Base-by-base conservation (phyloP, 331 rosid species). In the Prunus yedoensis region DNA sequence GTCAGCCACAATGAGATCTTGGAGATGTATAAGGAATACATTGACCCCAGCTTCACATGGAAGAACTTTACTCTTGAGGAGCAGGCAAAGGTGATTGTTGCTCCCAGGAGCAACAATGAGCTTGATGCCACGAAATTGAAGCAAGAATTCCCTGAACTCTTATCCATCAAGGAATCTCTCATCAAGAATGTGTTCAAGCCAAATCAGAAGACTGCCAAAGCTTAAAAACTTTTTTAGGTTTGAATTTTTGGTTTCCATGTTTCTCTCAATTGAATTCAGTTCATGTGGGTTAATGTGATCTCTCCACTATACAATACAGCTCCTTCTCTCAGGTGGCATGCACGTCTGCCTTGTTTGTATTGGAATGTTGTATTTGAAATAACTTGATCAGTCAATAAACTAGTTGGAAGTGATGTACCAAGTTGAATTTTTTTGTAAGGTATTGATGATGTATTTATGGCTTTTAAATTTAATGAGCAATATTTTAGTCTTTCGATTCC, bases 1-100 rank as follows among this genome's bases (percentile, higher is more conserved):
- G 97, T 93, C 8, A 90, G 96, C 89, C 97, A 93, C 91, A 93
- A 93, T 15, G 96, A 90, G 85, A 89, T 93, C 68, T 79, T 93
- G 66, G 85, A 93, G 73, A 86, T 93, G 97, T 93, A 93, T 70
- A 85, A 35, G 69, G 86, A 90, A 3, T 87, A 86, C 68, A 70
- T 93, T 8, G 91, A 93, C 80, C 93, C 96, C 45, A 83, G 23
- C 71, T 93, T 89, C 77, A 75, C 84, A 0, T 93, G 91, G 91
- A 93, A 85, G 77, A 93, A 93, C 81, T 93, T 93, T 74, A 89
- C 74, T 52, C 84, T 93, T 14, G 97, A 93, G 83, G 97, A 93
- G 80, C 97, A 93, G 83, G 96, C 97, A 8, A 90, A 93, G 85
- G 96, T 93, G 43, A 93, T 93, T 17, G 85, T 93, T 64, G 97